phyloP scores from a whole-genome alignment of 2,329 filamentous ascomycete genomes.

The Fusarium sterilihyphosum region DNA sequence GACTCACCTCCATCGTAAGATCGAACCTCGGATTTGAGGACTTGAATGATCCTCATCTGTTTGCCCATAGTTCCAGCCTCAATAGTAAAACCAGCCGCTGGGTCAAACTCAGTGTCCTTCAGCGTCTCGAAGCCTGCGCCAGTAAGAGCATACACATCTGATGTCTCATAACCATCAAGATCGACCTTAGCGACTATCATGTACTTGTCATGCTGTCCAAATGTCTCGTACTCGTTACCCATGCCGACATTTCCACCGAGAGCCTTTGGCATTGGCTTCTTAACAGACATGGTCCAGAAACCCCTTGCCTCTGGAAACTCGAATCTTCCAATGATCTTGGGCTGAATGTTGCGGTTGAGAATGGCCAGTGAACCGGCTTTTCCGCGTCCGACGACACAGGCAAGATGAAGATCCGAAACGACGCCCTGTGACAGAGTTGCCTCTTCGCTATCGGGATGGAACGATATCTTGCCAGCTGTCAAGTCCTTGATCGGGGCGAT shows the following conservation, averaged over 20 bases:
- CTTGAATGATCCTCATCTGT: slow-evolving; percentile 84
- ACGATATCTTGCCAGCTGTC: slow-evolving; percentile 69
- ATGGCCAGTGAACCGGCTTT: slow-evolving; percentile 76
- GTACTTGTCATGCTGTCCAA: slow-evolving; percentile 77
- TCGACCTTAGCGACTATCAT: slow-evolving; percentile 83
- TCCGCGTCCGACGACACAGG: slow-evolving; percentile 71
- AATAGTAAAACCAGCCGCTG: slow-evolving; percentile 85
- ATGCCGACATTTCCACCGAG: slow-evolving; percentile 61
- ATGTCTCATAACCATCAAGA: slow-evolving; percentile 76
- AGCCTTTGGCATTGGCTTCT: slow-evolving; percentile 71
- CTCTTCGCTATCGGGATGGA: slow-evolving; percentile 57
- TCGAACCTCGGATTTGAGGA: slow-evolving; percentile 85
- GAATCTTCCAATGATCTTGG: slow-evolving; percentile 74
- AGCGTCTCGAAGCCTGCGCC: slow-evolving; percentile 78
- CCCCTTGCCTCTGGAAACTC: slow-evolving; percentile 78
- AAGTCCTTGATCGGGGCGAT: slow-evolving; percentile 83
- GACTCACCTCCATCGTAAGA: slow-evolving; percentile 88
- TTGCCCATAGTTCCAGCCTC: slow-evolving; percentile 86
- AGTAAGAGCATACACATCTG: slow-evolving; percentile 81
- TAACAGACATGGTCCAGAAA: slow-evolving; percentile 83
- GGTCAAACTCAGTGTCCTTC: slow-evolving; percentile 89
- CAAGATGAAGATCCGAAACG: slow-evolving; percentile 67
- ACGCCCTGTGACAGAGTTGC: slow-evolving; percentile 56
- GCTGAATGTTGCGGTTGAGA: slow-evolving; percentile 81
- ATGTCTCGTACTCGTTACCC: slow-evolving; percentile 64